These are phyloP conservation scores for Lecanoromycetidae sp. DNA, from an alignment of 2,329 filamentous ascomycete genomes.

Conservation along the genomic window DNA sequence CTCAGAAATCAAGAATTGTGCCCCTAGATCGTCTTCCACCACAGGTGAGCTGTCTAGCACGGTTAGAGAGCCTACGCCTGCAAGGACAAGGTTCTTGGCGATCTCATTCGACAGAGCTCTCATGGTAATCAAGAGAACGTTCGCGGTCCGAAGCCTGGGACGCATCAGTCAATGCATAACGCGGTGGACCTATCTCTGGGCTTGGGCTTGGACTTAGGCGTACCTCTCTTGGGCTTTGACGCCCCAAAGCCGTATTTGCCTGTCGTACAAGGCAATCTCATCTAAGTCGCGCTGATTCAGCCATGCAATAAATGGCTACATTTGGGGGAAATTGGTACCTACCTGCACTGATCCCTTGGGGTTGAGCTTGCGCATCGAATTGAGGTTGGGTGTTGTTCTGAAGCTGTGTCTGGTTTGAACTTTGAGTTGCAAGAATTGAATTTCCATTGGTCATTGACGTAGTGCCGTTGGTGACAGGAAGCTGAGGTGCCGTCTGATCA, in stretches of 20 bases:
- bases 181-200: not conserved
- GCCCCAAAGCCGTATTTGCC: slow-evolving; percentile 94
- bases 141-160: slow-evolving; percentile 69
- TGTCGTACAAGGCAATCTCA: slow-evolving; percentile 93
- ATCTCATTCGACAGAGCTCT: slow-evolving; percentile 86
- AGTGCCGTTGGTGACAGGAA: slow-evolving; percentile 4
- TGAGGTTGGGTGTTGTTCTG: not conserved
- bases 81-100: slow-evolving; percentile 92
- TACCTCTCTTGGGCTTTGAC: slow-evolving; percentile 78
- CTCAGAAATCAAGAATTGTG: slow-evolving; percentile 71
- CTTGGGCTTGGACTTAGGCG: no score
- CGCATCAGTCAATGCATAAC: slow-evolving; percentile 1
- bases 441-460: slow-evolving; percentile 2
- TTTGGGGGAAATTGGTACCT: not conserved
- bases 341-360: slow-evolving; percentile 31
- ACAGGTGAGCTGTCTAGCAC: slow-evolving; percentile 69
- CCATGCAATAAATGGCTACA: not conserved
- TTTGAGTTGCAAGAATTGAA: not conserved
- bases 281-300: slow-evolving; percentile 39
- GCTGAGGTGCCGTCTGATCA: not conserved
- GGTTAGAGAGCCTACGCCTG: slow-evolving; percentile 81
- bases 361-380: not conserved
- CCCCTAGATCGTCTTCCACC: slow-evolving; percentile 65
- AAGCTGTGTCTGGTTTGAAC: not conserved
- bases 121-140: slow-evolving; percentile 79